Conservation (phyloP, 768 basidiomycete genomes). For the Nevesoporus exiguus region DNA sequence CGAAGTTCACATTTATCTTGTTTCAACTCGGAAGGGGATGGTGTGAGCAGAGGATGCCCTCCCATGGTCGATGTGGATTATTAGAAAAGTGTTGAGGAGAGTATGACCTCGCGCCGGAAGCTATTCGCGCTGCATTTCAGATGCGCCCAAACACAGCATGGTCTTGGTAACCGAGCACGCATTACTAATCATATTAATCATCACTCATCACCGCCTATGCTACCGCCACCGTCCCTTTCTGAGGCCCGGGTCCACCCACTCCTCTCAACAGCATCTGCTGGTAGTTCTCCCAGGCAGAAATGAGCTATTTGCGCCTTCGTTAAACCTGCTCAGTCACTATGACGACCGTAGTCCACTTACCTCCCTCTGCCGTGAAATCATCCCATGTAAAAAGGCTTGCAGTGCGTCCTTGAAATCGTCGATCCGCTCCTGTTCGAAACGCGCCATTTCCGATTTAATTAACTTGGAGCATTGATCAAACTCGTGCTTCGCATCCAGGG, state of each 20-base stretch:
- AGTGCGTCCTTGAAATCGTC: slow-evolving; percentile 88
- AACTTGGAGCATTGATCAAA: slow-evolving; percentile 87
- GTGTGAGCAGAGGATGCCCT: slow-evolving; percentile 25
- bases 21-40: not conserved
- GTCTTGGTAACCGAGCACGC: too few relatives aligned
- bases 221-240: not conserved
- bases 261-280: slow-evolving; percentile 67
- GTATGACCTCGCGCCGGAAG: not conserved
- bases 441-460: slow-evolving; percentile 82
- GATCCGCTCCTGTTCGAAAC: slow-evolving; percentile 91
- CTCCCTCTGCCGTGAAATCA: slow-evolving; percentile 83
- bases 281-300: slow-evolving; percentile 77
- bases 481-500: slow-evolving; percentile 79
- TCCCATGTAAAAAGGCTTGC: slow-evolving; percentile 80
- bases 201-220: too few relatives aligned
- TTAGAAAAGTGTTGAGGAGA: not conserved
- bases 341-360: slow-evolving; percentile 33
- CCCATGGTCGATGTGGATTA: slow-evolving; percentile 6
- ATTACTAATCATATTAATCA: not conserved
- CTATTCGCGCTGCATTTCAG: not conserved
- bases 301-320: slow-evolving; percentile 47
- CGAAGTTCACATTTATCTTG: slow-evolving; percentile 69
- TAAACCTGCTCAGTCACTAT: not conserved
- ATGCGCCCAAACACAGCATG: not conserved
- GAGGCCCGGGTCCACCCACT: slow-evolving; percentile 12